Evolutionary conservation across 345 rosid genomes (phyloP).

Genomic region (Brassica carinata): DNA sequence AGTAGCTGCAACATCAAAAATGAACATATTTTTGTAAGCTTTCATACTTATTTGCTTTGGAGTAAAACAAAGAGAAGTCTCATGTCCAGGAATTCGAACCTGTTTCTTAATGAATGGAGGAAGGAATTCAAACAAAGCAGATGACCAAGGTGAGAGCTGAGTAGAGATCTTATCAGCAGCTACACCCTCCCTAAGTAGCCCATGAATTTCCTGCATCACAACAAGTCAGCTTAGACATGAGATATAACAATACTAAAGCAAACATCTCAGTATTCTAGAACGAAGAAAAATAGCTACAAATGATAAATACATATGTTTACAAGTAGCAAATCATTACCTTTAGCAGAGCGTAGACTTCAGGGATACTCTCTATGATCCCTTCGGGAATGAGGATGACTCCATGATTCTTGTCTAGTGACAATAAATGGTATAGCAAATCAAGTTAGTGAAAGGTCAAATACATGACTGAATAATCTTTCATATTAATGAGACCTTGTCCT

Average conservation of each 20-base stretch:
- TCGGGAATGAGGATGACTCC: constrained; percentile 97
- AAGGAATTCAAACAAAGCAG: constrained; percentile 82
- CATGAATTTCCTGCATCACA: constrained; percentile 76
- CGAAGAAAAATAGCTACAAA: constrained; percentile 2
- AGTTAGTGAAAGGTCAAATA: constrained; percentile 15
- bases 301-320: constrained; percentile 10
- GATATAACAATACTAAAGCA: background rate
- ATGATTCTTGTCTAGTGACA: constrained; percentile 76
- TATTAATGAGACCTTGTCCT: constrained; percentile 57
- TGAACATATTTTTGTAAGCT: constrained; percentile 33
- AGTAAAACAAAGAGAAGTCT: constrained; percentile 9
- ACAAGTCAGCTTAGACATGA: constrained; percentile 26
- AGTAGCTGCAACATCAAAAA: constrained; percentile 67
- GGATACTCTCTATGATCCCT: constrained; percentile 97
- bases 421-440: constrained; percentile 24
- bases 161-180: constrained; percentile 70
- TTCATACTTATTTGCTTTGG: background rate
- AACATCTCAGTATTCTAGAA: background rate
- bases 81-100: constrained; percentile 50
- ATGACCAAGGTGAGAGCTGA: constrained; percentile 99
- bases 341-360: constrained; percentile 89
- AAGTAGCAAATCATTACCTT: constrained; percentile 55
- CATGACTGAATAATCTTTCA: constrained; percentile 19
- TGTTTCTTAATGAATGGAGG: constrained; percentile 89
- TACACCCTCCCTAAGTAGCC: constrained; percentile 68